Conservation (phyloP, 352 stramenopile genomes). For the Globisporangium heterothallicum region DNA sequence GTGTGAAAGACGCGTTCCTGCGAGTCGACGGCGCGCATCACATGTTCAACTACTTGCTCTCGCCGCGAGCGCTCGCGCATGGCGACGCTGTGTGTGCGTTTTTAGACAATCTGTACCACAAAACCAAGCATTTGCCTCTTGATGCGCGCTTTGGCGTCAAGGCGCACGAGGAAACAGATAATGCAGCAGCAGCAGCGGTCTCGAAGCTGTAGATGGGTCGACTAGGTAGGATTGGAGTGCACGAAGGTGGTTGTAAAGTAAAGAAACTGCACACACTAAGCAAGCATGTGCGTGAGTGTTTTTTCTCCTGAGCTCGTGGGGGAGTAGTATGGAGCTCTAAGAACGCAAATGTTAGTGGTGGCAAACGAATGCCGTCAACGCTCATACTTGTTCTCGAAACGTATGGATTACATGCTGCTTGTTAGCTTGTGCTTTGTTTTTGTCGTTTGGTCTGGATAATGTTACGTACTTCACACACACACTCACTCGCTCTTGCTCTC, state of each 20-base stretch:
- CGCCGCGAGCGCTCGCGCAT: conserved; percentile 45
- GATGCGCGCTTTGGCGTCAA: conserved; percentile 1
- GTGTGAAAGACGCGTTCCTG: conserved; percentile 59
- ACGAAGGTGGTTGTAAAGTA: too few species aligned
- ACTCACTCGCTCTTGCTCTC: neutral
- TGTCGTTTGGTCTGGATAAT: neutral
- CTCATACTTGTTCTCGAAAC: neutral
- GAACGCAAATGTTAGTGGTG: too few species aligned
- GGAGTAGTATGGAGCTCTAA: too few species aligned
- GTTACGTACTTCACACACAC: neutral
- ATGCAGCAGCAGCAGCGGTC: neutral
- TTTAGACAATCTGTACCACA: conserved; percentile 45
- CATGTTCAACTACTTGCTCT: conserved; percentile 62
- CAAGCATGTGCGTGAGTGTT: too few species aligned
- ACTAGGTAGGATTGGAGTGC: neutral
- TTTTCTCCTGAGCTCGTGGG: too few species aligned
- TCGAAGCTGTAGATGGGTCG: neutral
- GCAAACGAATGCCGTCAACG: too few species aligned
- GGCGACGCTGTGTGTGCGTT: conserved; percentile 50
- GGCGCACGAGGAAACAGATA: neutral
- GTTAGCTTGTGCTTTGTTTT: neutral
- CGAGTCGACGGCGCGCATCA: conserved; percentile 45
- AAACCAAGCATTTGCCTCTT: conserved; percentile 30
- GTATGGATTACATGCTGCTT: conserved; percentile 1
- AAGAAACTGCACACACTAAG: too few species aligned